Base-by-base conservation (phyloP, 805 yeast species). In the Starmerella davenportii region DNA sequence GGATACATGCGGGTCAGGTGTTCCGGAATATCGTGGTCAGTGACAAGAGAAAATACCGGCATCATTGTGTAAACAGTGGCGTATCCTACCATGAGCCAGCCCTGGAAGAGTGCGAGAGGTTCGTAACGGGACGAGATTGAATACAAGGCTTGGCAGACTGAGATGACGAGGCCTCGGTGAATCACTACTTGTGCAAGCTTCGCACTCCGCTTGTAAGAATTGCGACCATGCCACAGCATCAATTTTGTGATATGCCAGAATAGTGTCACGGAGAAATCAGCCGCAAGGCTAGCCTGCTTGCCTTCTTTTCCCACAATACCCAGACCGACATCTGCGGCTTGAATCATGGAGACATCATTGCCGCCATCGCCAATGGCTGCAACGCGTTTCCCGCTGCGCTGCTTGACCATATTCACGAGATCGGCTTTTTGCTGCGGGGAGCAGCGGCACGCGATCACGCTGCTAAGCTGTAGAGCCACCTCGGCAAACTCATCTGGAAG, bases 351-450 rank as follows among this genome's bases (percentile, higher is more conserved):
- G 25, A 90, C 99, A 59, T 90, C 99, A 53, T 90, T 90, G 51
- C 99, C 99, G 51, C 99, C 99, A 59, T 90, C 99, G 40, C 99
- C 99, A 48, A 90, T 92, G 53, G 96, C 90, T 48, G 96, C 87
- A 2, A 87, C 95, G 37, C 98, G 64, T 53, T 80, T 81, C 4
- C 81, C 80, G 0, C 96, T 90, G 23, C 71, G 60, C 42, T 70
- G 70, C 51, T 85, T 70, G 46, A 90, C 90, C 46, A 77, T 62
- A 20, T 70, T 50, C 0, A 96, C 95, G 39, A 92, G 79, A 54
- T 90, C 96, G 0, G 96, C 96, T 56, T 90, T 90, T 53, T 90
- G 99, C 58, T 92, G 96, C 0, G 99, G 99, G 1, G 95, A 76
- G 60, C 99, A 90, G 48, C 99, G 78, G 56, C 98, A 90, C 0